phyloP scores from a whole-genome alignment of 2,329 filamentous ascomycete species.

The Cladophialophora immunda region DNA sequence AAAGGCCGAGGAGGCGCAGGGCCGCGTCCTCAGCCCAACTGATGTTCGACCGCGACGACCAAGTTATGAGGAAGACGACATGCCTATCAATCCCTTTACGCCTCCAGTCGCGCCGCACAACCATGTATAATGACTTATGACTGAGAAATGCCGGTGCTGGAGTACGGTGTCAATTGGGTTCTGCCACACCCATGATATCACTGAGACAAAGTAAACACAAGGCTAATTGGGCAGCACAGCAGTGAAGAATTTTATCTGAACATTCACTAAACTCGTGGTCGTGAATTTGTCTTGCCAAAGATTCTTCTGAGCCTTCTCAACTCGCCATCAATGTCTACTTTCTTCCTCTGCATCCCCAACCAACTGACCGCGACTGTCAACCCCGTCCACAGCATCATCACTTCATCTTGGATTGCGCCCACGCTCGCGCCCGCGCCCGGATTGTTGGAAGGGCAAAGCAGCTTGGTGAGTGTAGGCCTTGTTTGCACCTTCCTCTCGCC shows the following conservation, averaged over 20 bases:
- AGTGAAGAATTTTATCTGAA: slow-evolving; percentile 15
- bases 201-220: slow-evolving; percentile 11
- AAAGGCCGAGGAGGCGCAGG: slow-evolving; percentile 33
- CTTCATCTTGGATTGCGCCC: slow-evolving; percentile 12
- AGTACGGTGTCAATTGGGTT: background rate
- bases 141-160: slow-evolving; percentile 9
- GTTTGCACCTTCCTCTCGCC: slow-evolving; percentile 10
- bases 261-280: background rate
- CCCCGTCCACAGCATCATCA: background rate
- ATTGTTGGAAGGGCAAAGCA: slow-evolving; percentile 9
- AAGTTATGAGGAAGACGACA: slow-evolving; percentile 58
- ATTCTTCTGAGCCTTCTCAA: background rate
- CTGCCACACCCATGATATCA: slow-evolving; percentile 24
- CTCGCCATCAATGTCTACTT: background rate
- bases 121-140: slow-evolving; percentile 53
- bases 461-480: slow-evolving; percentile 21
- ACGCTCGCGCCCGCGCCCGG: slow-evolving; percentile 15
- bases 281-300: slow-evolving; percentile 1
- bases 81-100: slow-evolving; percentile 48
- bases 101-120: slow-evolving; percentile 58
- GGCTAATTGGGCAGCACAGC: slow-evolving; percentile 4
- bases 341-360: slow-evolving; percentile 3
- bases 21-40: slow-evolving; percentile 26
- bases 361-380: background rate
- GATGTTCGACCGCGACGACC: slow-evolving; percentile 42